phyloP scores from a whole-genome alignment of 495 filamentous ascomycete species.

The Evernia prunastri region DNA sequence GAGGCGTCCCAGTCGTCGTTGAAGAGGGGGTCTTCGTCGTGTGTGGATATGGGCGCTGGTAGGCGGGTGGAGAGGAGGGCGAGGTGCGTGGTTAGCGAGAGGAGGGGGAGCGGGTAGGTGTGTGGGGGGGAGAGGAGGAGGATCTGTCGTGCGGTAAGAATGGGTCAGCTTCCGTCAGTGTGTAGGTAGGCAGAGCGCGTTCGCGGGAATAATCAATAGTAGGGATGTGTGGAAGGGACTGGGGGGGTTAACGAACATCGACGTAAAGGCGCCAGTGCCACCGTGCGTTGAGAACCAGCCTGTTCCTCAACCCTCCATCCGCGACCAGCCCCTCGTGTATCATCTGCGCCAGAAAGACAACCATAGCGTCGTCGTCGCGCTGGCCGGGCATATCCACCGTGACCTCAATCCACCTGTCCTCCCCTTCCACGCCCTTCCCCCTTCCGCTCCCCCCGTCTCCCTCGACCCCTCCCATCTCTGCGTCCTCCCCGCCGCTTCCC shows the following conservation, averaged over 20 bases:
- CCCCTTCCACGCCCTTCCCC: slow-evolving; percentile 30
- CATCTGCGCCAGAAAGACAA: slow-evolving; percentile 80
- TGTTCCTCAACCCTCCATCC: slow-evolving; percentile 59
- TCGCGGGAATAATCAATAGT: slow-evolving; percentile 10
- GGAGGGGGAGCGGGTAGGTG: slow-evolving; percentile 77
- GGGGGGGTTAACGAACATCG: slow-evolving; percentile 59
- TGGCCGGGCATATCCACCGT: slow-evolving; percentile 29
- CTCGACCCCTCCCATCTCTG: slow-evolving; percentile 29
- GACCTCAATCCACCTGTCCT: slow-evolving; percentile 31
- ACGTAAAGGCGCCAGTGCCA: slow-evolving; percentile 97
- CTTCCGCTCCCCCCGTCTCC: slow-evolving; percentile 30
- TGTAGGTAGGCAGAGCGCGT: not conserved
- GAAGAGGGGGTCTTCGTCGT: slow-evolving; percentile 93
- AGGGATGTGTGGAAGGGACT: slow-evolving; percentile 9
- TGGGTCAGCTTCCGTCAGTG: slow-evolving; percentile 4
- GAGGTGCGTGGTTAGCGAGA: slow-evolving; percentile 89
- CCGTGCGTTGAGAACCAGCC: slow-evolving; percentile 73
- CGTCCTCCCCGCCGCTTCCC: slow-evolving; percentile 30
- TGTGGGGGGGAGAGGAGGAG: slow-evolving; percentile 86
- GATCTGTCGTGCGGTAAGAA: slow-evolving; percentile 48
- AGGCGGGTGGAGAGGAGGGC: slow-evolving; percentile 86
- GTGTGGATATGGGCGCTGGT: slow-evolving; percentile 72
- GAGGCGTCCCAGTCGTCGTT: slow-evolving; percentile 95
- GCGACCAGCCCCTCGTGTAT: slow-evolving; percentile 82
- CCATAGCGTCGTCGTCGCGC: slow-evolving; percentile 83